Base-by-base conservation (phyloP, 2,329 filamentous ascomycete genomes). In the Neonectria magnoliae region DNA sequence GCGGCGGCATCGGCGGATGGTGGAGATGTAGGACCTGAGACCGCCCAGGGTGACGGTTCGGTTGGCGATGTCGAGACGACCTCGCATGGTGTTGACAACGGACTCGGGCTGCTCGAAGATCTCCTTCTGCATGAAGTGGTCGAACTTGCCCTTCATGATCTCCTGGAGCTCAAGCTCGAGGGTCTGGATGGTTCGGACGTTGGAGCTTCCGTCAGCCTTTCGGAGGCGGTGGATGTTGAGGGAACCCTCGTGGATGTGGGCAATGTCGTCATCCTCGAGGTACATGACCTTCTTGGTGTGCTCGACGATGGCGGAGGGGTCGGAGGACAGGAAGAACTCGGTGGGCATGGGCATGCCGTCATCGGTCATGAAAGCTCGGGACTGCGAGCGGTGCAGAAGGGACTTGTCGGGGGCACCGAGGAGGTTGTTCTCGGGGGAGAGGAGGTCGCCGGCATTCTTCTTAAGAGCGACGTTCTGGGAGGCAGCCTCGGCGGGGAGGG, bases 61-160 rank as follows among this genome's bases (percentile, higher is more conserved):
- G 87, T 98, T 97, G 75, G 90, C 91, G 65, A 92, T 87, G 81
- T 99, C 96, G 75, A 99, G 86, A 84, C 96, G 96, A 83, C 96
- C 96, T 90, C 96, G 93, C 96, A 99, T 99, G 72, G 96, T 98
- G 88, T 99, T 99, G 85, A 99, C 91, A 67, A 99, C 93, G 14
- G 96, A 99, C 84, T 99, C 96, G 77, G 96, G 96, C 86, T 99
- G 96, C 87, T 99, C 96, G 81, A 99, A 99, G 77, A 99, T 99
- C 82, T 99, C 96, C 90, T 99, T 99, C 82, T 99, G 96, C 96
- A 99, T 99, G 87, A 98, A 99, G 85, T 99, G 96, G 81, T 99
- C 96, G 83, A 98, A 99, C 80, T 96, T 97, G 82, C 96, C 96
- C 91, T 99, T 99, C 96, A 99, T 99, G 83, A 99, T 99, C 86